phyloP scores from a whole-genome alignment of 2,329 filamentous ascomycete species.

The Lachnellula cervina region DNA sequence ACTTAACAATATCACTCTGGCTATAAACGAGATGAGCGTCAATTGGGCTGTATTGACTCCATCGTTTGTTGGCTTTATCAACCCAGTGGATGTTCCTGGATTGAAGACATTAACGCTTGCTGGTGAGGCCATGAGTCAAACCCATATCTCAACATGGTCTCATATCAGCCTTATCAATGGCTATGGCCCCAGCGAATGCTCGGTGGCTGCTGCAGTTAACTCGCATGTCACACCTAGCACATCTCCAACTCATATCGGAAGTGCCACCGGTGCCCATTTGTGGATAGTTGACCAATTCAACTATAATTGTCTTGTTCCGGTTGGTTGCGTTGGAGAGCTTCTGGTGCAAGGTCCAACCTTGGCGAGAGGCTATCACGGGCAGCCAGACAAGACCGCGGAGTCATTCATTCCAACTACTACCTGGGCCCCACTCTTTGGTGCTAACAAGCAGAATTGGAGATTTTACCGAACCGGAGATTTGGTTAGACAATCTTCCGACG shows the following conservation, averaged over 20 bases:
- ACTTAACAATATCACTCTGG: constrained; percentile 15
- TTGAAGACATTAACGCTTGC: constrained; percentile 73
- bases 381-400: constrained; percentile 8
- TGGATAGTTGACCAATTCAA: constrained; percentile 26
- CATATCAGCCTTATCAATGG: constrained; percentile 35
- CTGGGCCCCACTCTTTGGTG: constrained; percentile 10
- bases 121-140: constrained; percentile 75
- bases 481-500: constrained; percentile 49
- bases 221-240: constrained; percentile 8
- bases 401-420: constrained; percentile 8
- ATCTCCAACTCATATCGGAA: constrained; percentile 7
- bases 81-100: constrained; percentile 71
- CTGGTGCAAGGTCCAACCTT: constrained; percentile 17
- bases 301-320: constrained; percentile 9
- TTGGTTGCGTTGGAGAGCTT: constrained; percentile 17
- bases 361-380: constrained; percentile 17
- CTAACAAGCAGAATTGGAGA: background rate
- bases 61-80: constrained; percentile 59
- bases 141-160: constrained; percentile 38
- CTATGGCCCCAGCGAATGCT: constrained; percentile 65
- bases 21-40: constrained; percentile 15
- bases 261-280: background rate
- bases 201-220: constrained; percentile 9
- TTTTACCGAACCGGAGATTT: constrained; percentile 33
- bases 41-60: constrained; percentile 19